phyloP scores from a whole-genome alignment of 805 yeast species.

The Ogataea zsoltii region DNA sequence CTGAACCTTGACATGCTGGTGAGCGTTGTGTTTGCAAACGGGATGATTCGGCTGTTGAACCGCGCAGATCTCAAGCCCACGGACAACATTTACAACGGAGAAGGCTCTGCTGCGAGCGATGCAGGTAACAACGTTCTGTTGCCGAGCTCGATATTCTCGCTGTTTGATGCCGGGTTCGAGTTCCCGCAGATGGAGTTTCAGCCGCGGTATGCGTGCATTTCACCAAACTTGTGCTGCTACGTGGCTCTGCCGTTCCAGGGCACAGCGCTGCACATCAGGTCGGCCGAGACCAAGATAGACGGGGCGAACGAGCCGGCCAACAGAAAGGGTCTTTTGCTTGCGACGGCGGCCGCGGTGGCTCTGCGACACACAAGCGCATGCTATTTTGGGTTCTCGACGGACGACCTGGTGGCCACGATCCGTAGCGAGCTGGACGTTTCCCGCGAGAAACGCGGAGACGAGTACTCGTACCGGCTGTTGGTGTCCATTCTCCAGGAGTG shows the following conservation, averaged over 20 bases:
- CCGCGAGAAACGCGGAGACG: conserved; percentile 20
- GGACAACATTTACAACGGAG: conserved; percentile 19
- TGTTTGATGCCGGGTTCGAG: conserved; percentile 56
- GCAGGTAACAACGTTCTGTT: conserved; percentile 14
- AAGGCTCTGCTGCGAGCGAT: conserved; percentile 2
- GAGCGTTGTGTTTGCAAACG: conserved; percentile 42
- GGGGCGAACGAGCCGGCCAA: conserved; percentile 19
- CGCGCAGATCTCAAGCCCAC: conserved; percentile 34
- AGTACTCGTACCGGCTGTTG: conserved; percentile 37
- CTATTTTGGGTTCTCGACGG: conserved; percentile 63
- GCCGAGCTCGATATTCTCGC: conserved; percentile 39
- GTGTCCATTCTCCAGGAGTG: conserved; percentile 58
- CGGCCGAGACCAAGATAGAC: conserved; percentile 23
- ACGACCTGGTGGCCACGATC: conserved; percentile 64
- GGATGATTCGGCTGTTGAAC: conserved; percentile 46
- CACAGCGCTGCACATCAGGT: conserved; percentile 23
- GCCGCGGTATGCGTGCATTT: conserved; percentile 42
- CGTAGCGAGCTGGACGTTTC: conserved; percentile 45
- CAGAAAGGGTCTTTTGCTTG: conserved; percentile 36
- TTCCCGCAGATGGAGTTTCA: conserved; percentile 39
- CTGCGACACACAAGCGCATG: conserved; percentile 69
- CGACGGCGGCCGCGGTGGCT: conserved; percentile 61
- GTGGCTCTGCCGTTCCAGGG: conserved; percentile 32
- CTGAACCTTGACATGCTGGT: conserved; percentile 42
- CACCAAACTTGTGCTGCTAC: conserved; percentile 52